These are phyloP conservation scores for Sarocladium oryzae DNA, from an alignment of 2,329 filamentous ascomycete genomes.

Conservation along the genomic window DNA sequence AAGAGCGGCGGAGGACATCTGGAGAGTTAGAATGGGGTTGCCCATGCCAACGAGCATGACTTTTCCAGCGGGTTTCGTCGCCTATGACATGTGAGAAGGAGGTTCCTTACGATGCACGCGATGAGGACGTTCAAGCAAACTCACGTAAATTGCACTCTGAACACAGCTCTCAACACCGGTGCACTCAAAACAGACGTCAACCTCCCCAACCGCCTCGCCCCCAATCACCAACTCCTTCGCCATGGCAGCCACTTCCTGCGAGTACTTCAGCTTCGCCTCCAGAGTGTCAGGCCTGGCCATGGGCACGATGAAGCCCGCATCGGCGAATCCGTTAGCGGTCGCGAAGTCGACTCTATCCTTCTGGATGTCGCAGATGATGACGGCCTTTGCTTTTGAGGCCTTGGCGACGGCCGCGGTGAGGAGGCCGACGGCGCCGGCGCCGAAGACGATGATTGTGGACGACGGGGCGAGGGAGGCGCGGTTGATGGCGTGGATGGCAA, in stretches of 20 bases:
- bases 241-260: slow-evolving; percentile 40
- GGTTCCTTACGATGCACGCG: too few species aligned
- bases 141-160: slow-evolving; percentile 58
- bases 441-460: slow-evolving; percentile 47
- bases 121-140: too few species aligned
- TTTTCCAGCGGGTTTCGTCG: slow-evolving; percentile 60
- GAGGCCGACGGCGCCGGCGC: slow-evolving; percentile 55
- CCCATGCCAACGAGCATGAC: slow-evolving; percentile 70
- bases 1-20: slow-evolving; percentile 60
- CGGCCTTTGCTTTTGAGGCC: slow-evolving; percentile 34
- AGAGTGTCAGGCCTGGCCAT: slow-evolving; percentile 39
- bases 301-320: slow-evolving; percentile 44
- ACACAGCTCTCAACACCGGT: slow-evolving; percentile 14
- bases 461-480: slow-evolving; percentile 36
- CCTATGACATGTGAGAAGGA: slow-evolving; percentile 1
- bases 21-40: slow-evolving; percentile 61
- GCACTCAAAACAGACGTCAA: slow-evolving; percentile 38
- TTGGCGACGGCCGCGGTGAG: slow-evolving; percentile 53
- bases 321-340: slow-evolving; percentile 47
- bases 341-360: slow-evolving; percentile 52
- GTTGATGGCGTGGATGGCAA: slow-evolving; percentile 50
- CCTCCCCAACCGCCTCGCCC: slow-evolving; percentile 50
- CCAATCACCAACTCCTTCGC: slow-evolving; percentile 29
- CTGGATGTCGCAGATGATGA: slow-evolving; percentile 51
- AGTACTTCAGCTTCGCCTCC: slow-evolving; percentile 47